phyloP scores from a whole-genome alignment of 2,329 filamentous ascomycete genomes.

The Colletotrichum siamense region DNA sequence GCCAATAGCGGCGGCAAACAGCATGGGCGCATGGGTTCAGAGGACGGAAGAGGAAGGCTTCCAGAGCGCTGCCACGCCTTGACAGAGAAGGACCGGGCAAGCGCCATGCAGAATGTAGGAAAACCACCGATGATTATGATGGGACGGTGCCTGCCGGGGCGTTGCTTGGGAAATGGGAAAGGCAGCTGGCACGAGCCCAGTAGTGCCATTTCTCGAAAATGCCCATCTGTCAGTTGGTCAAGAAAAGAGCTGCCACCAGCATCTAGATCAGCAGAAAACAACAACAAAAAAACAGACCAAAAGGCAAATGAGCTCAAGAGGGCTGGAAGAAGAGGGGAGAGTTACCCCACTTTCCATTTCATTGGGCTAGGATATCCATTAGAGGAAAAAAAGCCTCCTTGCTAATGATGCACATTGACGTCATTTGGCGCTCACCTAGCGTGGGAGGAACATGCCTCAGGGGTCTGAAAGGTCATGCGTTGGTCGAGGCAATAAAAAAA shows the following conservation, averaged over 20 bases:
- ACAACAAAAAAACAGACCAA: neutral
- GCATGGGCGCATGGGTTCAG: neutral
- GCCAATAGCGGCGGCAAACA: neutral
- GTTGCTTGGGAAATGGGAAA: neutral
- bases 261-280: neutral
- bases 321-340: neutral
- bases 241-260: neutral
- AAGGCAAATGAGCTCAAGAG: neutral
- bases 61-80: neutral
- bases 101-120: neutral
- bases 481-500: neutral
- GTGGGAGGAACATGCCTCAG: constrained; percentile 7
- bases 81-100: neutral
- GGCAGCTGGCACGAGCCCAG: neutral
- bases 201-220: neutral
- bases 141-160: neutral
- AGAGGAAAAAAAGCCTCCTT: neutral
- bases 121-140: neutral
- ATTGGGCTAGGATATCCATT: neutral
- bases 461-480: constrained; percentile 13
- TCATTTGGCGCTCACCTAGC: neutral
- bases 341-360: neutral
- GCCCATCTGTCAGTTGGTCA: neutral
- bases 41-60: constrained; percentile 11
- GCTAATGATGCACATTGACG: constrained; percentile 1